Conservation (phyloP, 768 basidiomycete genomes). For the Hygrophoropsis aurantiaca region DNA sequence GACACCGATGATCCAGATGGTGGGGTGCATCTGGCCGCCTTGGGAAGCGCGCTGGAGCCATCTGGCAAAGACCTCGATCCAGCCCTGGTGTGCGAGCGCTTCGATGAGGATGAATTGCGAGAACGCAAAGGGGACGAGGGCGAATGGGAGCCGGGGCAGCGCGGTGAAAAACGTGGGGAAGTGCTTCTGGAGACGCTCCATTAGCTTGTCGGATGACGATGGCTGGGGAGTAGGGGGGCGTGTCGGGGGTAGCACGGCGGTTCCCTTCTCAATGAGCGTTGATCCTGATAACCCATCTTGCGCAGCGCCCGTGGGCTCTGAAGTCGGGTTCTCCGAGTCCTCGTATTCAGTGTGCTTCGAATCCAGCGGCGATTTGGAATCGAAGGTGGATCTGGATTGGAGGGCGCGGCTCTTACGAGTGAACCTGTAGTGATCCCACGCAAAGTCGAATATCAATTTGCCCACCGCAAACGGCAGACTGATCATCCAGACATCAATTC, state of each 20-base stretch:
- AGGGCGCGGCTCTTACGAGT: conserved; percentile 17
- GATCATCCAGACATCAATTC: conserved; percentile 82
- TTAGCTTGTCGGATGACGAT: not conserved
- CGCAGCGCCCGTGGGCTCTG: too few relatives aligned
- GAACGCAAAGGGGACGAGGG: conserved; percentile 88
- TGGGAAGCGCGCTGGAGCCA: conserved; percentile 57
- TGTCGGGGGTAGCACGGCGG: not conserved
- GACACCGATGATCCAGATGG: conserved; percentile 68
- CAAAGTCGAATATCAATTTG: conserved; percentile 69
- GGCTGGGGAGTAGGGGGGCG: not conserved
- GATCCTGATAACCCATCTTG: too few relatives aligned
- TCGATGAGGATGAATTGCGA: conserved; percentile 94
- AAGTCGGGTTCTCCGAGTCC: too few relatives aligned
- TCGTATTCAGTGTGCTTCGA: too few relatives aligned
- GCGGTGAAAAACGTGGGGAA: conserved; percentile 76
- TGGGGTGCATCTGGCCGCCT: conserved; percentile 41
- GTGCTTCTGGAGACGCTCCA: conserved; percentile 21
- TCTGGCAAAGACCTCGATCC: conserved; percentile 79
- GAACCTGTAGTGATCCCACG: conserved; percentile 55
- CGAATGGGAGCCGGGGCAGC: conserved; percentile 70
- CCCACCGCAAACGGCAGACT: conserved; percentile 75
- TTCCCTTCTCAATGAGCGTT: too few relatives aligned
- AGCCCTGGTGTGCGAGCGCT: conserved; percentile 76
- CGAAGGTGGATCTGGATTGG: too few relatives aligned
- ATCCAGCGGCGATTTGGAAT: too few relatives aligned